Percentiles rank a stretch among this genome's conserved stretches.
phyloP scores from a whole-genome alignment of 176 grass and related monocot species.

The Aegilops tauschii region DNA sequence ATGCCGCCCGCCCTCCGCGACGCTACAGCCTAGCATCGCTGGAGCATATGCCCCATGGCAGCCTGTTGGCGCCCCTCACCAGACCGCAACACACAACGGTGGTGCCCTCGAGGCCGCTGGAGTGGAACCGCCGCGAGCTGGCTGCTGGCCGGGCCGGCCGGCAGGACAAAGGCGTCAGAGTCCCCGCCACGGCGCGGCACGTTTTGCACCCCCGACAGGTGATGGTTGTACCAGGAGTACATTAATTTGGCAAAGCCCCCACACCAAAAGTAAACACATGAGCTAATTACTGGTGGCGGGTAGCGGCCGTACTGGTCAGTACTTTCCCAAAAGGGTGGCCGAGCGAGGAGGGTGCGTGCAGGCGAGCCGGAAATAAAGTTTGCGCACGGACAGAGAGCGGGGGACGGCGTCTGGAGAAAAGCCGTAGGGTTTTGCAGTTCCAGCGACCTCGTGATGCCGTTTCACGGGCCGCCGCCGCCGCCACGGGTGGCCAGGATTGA shows the following conservation, averaged over 20 bases:
- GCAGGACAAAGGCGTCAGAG: background rate
- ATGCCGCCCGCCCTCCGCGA: background rate
- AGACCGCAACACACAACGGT: background rate
- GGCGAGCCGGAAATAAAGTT: background rate
- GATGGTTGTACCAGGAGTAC: background rate
- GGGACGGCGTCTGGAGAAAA: background rate
- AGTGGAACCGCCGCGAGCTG: background rate
- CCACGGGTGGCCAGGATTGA: constrained; percentile 32
- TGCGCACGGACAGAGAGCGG: background rate
- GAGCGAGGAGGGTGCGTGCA: constrained; percentile 6
- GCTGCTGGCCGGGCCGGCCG: background rate
- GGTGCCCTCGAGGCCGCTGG: constrained; percentile 16
- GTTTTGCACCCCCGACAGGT: background rate
- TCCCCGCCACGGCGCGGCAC: background rate
- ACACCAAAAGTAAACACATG: constrained; percentile 7
- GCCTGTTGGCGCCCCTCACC: background rate
- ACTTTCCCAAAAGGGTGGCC: constrained; percentile 27
- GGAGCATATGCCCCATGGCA: constrained; percentile 14
- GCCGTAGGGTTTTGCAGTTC: constrained; percentile 31
- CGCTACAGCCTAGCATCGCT: constrained; percentile 4
- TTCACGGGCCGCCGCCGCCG: constrained; percentile 27
- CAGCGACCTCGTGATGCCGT: background rate
- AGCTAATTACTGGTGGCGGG: background rate
- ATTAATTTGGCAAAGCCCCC: background rate
- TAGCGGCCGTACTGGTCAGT: constrained; percentile 28